Base-by-base conservation (phyloP, 1,284 basidiomycete genomes). In the Pisolithus thermaeus region DNA sequence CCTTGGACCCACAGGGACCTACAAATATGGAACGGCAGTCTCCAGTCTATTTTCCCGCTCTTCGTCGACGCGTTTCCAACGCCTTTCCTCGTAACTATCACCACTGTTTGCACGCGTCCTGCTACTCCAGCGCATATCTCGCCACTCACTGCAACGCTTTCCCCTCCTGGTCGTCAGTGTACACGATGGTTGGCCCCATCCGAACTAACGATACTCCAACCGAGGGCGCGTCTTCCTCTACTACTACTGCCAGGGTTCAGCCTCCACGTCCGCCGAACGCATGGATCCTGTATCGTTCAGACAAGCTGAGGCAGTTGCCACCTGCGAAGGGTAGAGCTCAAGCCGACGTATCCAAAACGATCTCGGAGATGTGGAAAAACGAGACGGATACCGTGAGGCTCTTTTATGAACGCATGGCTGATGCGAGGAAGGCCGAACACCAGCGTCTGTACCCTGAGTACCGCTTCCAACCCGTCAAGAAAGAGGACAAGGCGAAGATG, bases 201-300 rank as follows among this genome's bases (percentile, higher is more conserved):
- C 55, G 61, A 20, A 3, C 56, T 3, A 23, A 47, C 2, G 18
- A 49, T 1, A 25, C 20, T 9, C 20, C 14, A 43, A 16, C 42
- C 12, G 27, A 27, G 32, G 32, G 32, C 32, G 32, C 32, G 5
- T 37, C 9, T 11, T 40, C 1, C 44, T 41, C 20, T 42, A 50
- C 14, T 44, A 53, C 16, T 64, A 61, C 18, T 20, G 18, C 50
- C 61, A 51, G 53, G 27, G 52, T 51, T 16, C 66, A 79, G 53
- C 76, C 80, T 0, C 84, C 84, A 1, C 79, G 92, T 0, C 93
- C 93, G 2, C 83, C 85, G 16, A 96, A 96, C 66, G 85, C 92
- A 0, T 96, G 91, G 90, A 95, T 97, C 55, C 61, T 96, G n/a
- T 97, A 92, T 66, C 83, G 92, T 40, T 84, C 85, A 2, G 79